Conservation (phyloP, 257 asterid genomes). For the Jaltomata sinuosa region DNA sequence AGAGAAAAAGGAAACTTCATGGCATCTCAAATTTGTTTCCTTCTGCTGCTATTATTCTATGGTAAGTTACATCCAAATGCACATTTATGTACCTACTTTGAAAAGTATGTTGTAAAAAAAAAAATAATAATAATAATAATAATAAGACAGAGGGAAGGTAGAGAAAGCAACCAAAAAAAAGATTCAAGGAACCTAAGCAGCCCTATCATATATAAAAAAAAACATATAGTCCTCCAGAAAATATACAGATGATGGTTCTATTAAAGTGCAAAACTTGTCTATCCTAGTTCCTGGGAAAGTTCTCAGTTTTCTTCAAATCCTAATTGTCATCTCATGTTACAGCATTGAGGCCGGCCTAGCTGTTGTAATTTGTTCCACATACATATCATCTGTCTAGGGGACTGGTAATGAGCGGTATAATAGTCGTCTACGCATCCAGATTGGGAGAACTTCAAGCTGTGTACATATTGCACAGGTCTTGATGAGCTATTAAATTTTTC, state of each 20-base stretch:
- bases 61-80: not conserved
- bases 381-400: constrained; percentile 26
- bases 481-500: constrained; percentile 20
- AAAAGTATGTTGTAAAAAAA: not conserved
- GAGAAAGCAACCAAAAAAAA: not conserved
- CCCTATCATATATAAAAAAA: not conserved
- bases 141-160: not conserved
- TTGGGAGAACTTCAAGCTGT: constrained; percentile 20
- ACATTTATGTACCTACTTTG: not conserved
- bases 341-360: constrained; percentile 18
- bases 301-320: no score
- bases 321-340: constrained; percentile 20
- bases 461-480: constrained; percentile 14
- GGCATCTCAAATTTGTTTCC: not conserved
- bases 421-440: constrained; percentile 20
- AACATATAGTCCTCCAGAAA: not conserved
- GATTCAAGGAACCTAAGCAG: not conserved
- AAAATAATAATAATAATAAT: no score
- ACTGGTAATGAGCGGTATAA: constrained; percentile 21
- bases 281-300: not conserved
- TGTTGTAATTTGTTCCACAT: constrained; percentile 18
- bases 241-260: constrained; percentile 3
- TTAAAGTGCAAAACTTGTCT: not conserved
- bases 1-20: not conserved
- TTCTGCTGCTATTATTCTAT: not conserved